Base-by-base conservation (phyloP, 495 filamentous ascomycete species). In the Terfezia claveryi region DNA sequence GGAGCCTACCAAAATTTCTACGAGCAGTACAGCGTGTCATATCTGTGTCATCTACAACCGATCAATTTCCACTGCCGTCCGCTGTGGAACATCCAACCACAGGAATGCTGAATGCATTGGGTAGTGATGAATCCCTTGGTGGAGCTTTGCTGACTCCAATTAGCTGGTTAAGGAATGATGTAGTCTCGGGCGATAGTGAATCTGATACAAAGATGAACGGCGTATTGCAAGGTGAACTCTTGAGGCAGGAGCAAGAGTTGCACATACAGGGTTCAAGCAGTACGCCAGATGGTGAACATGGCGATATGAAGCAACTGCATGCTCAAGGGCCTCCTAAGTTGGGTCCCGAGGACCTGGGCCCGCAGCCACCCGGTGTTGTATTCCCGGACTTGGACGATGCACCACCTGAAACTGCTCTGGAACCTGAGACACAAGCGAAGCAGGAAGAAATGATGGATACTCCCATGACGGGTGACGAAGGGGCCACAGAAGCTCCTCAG, bases 81-180 rank as follows among this genome's bases (percentile, higher is more conserved):
- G 63, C 74, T 2, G 69, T 71, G n/a, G 72, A 76, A 46, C 64
- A 72, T 38, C 67, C 76, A 61, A 46, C 14, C 17, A 20, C 14
- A 61, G 55, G 50, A 46, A 57, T 53, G 61, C 57, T 62, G 10
- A 63, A 69, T 8, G 51, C 57, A 49, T 68, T 86, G 6, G 87
- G 85, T 0, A 82, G 81, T 54, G 88, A 94, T 66, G 91, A 96
- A 61, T 83, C 79, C 16, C 71, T 98, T 8, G 89, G 91, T 41
- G 91, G 91, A 10, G 91, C 92, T 0, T 74, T 94, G 38, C 73
- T 98, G 23, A 95, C 91, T 0, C 89, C 89, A 0, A 98, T 98
- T 50, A 84, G 87, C 0, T 96, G 91, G 91, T 69, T 94, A 8
- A 69, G 62, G 16, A 27, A 20, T 12, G 27, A 11, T 27, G 23